Base-by-base conservation (phyloP, 345 rosid species). In the Erysimum cheiranthoides region DNA sequence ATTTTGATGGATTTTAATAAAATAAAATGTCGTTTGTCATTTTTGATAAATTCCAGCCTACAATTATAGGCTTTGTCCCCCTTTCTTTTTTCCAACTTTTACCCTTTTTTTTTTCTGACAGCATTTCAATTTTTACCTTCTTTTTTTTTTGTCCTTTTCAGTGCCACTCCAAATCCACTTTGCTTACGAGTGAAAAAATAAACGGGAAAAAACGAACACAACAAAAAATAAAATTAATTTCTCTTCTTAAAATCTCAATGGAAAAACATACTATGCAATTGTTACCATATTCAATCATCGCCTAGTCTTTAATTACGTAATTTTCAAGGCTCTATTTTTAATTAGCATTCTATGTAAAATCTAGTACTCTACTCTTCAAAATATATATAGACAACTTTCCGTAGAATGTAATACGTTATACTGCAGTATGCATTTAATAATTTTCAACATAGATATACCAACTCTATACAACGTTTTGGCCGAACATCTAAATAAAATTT, bases 41-140 rank as follows among this genome's bases (percentile, higher is more conserved):
- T 69, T 56, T 30, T 43, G 39, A 56, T 51, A 40, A 56, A 17
- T 16, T 42, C 14, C 62, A 70, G 31, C 65, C 40, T 31, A 70
- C 10, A 42, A 18, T 54, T 70, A 30, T 16, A 17, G 30, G 10
- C 54, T 56, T 70, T 54, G 45, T 13, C 35, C 10, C 56, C 43
- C 13, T 61, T 39, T 54, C 13, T 61, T 39, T 21, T 8, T 59
- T 10, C 27, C 16, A 42, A 32, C 34, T 5, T 51, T 51, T 39
- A 30, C 16, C 51, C 62, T 16, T 57, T 57, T 57, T 6, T 54
- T n/a, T 46, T 46, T 0, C 1, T 1, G 25, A 21, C 25, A 21
- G 25, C 25, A 21, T 21, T 21, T 21, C 25, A 21, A 21, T 21
- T 2, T 18, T 66, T n/a, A 31, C 32, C 32, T 61, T 46, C 17